Percentiles rank a stretch among this genome's conserved stretches.
phyloP scores from a whole-genome alignment of 441 rosid species.

The Populus trichocarpa region DNA sequence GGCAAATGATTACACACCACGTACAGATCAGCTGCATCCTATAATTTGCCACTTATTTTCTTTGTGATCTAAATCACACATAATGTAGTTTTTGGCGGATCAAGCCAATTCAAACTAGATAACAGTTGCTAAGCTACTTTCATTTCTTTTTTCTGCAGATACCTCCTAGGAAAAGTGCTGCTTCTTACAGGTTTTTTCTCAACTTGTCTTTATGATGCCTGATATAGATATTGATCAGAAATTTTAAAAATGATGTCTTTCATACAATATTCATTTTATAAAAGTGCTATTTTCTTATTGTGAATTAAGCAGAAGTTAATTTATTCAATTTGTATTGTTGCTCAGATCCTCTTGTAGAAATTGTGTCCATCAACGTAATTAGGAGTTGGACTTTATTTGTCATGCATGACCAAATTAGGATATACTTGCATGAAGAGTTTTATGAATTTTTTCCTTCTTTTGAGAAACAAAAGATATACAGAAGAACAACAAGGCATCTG shows the following conservation, averaged over 20 bases:
- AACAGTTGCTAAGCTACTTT: not conserved
- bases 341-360: not conserved
- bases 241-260: slow-evolving; percentile 1
- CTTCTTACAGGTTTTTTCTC: slow-evolving; percentile 80
- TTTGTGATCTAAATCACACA: not conserved
- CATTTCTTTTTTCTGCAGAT: slow-evolving; percentile 59
- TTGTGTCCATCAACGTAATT: not conserved
- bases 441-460: not conserved
- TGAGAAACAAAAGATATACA: not conserved
- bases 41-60: not conserved
- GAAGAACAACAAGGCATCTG: not conserved
- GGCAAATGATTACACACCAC: not conserved
- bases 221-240: not conserved
- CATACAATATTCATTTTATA: not conserved
- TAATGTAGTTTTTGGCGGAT: not conserved
- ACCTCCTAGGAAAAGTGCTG: slow-evolving; percentile 94
- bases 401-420: not conserved
- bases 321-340: not conserved
- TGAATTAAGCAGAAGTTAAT: not conserved
- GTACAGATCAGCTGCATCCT: not conserved
- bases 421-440: not conserved
- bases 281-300: not conserved
- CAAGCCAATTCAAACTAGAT: not conserved
- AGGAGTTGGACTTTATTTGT: not conserved
- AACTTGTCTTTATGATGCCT: slow-evolving; percentile 5